Evolutionary conservation across 768 basidiomycete species (phyloP).

Genomic region (Trametes cinnabarina): DNA sequence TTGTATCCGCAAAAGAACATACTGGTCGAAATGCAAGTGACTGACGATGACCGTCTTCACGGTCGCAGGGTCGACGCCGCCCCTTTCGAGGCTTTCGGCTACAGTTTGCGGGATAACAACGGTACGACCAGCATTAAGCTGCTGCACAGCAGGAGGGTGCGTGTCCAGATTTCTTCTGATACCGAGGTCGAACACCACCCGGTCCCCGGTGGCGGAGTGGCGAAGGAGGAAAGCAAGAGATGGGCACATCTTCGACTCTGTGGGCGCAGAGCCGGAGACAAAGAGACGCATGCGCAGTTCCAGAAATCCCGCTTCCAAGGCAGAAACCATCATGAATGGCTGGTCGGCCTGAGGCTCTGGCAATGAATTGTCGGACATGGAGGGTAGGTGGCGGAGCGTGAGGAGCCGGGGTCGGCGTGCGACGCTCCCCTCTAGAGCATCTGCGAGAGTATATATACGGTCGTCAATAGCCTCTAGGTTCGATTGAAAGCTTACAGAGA

Average conservation of each 20-base stretch:
- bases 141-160: slow-evolving; percentile 37
- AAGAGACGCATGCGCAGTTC: slow-evolving; percentile 37
- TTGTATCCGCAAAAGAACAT: neutral
- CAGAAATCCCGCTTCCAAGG: slow-evolving; percentile 51
- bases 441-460: too few relatives aligned
- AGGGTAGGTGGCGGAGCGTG: too few relatives aligned
- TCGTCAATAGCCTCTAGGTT: too few relatives aligned
- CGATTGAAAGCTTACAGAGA: too few relatives aligned
- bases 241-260: slow-evolving; percentile 35
- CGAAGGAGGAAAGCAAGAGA: slow-evolving; percentile 51
- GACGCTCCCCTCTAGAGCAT: too few relatives aligned
- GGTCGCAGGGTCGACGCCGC: slow-evolving; percentile 43
- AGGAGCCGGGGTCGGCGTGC: too few relatives aligned
- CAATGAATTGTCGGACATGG: too few relatives aligned
- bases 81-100: slow-evolving; percentile 48
- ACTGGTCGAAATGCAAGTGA: slow-evolving; percentile 53
- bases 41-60: slow-evolving; percentile 48
- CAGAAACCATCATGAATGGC: slow-evolving; percentile 52
- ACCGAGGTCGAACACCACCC: slow-evolving; percentile 53
- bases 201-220: slow-evolving; percentile 41
- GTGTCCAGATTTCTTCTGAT: slow-evolving; percentile 47
- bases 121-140: slow-evolving; percentile 26
- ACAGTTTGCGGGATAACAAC: slow-evolving; percentile 29
- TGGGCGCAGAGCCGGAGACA: slow-evolving; percentile 35
- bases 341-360: slow-evolving; percentile 42